Base-by-base conservation (phyloP, 2,329 filamentous ascomycete genomes). In the Sporothrix brasiliensis region DNA sequence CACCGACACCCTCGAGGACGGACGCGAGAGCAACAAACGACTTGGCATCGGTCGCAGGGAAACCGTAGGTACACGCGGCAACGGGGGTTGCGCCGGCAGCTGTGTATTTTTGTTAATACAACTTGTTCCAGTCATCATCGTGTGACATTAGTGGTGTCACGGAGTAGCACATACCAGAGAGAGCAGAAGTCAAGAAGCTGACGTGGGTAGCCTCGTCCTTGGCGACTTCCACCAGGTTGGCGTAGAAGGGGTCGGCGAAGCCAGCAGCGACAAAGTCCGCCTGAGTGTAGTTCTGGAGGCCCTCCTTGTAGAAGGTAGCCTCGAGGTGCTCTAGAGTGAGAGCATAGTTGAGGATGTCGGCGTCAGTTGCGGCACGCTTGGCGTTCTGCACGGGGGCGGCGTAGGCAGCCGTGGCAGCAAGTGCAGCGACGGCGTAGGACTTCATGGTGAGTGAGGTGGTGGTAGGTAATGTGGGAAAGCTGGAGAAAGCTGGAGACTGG, bases 291-390 rank as follows among this genome's bases (percentile, higher is more conserved):
- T 56, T 56, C 53, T 56, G 27, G 53, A 56, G 53, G 34, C 53
- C 53, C 53, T 56, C 53, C 53, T 56, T 19, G 27, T 56, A 56
- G 13, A 56, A 56, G 53, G 53, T 19, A 56, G 53, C 53, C 53
- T 56, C 53, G 53, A 56, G 53, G 53, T 56, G 53, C 53, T 56
- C 53, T 27, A 56, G 53, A 30, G 53, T 56, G 27, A 56, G 53
- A n/a, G 53, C 53, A 56, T 56, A 56, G 53, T 56, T 56, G 53
- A 56, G 53, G 24, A 56, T 56, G 27, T 56, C 53, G 53, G 53
- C 53, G 53, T 56, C 53, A 56, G 53, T 56, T 27, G 19, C 53
- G 27, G 53, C 53, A 56, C 53, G 53, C 27, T 56, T 56, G 53
- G 53, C 27, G 53, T 56, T 56, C 27, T 56, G 53, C 53, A 56